Evolutionary conservation across 345 rosid species (phyloP).

Genomic region (Syzygium jambos): DNA sequence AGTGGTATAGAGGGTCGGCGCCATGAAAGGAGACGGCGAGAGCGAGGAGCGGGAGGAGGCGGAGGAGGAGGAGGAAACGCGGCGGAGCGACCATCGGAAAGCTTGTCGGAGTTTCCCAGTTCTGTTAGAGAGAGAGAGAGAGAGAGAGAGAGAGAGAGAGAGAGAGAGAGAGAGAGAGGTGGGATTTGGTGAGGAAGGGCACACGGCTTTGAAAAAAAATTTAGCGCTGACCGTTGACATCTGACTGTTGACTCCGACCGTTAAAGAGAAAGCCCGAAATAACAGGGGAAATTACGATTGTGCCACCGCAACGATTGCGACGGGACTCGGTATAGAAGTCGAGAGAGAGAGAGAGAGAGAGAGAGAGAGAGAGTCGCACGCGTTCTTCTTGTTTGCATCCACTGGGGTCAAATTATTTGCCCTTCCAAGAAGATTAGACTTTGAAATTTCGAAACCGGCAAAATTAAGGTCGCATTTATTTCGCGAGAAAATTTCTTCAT

Average conservation of each 20-base stretch:
- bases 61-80: background rate
- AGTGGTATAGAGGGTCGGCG: accelerated
- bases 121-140: background rate
- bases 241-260: background rate
- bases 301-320: background rate
- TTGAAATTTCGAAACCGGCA: too few relatives aligned
- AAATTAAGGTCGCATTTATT: too few relatives aligned
- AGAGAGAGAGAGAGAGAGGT: background rate
- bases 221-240: background rate
- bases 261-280: background rate
- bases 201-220: background rate
- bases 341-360: too few relatives aligned
- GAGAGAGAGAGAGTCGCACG: too few relatives aligned
- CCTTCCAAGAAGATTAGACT: too few relatives aligned
- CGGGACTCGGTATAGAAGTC: background rate
- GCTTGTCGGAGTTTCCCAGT: background rate
- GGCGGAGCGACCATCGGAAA: background rate
- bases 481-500: too few relatives aligned
- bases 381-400: too few relatives aligned
- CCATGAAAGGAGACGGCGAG: background rate
- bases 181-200: background rate
- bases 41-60: background rate
- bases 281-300: too few relatives aligned
- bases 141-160: background rate
- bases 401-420: too few relatives aligned